Percentiles rank a stretch among this genome's conserved stretches.
Evolutionary conservation across 2,329 filamentous ascomycete species (phyloP).

Genomic region (Metarhizium sp.): DNA sequence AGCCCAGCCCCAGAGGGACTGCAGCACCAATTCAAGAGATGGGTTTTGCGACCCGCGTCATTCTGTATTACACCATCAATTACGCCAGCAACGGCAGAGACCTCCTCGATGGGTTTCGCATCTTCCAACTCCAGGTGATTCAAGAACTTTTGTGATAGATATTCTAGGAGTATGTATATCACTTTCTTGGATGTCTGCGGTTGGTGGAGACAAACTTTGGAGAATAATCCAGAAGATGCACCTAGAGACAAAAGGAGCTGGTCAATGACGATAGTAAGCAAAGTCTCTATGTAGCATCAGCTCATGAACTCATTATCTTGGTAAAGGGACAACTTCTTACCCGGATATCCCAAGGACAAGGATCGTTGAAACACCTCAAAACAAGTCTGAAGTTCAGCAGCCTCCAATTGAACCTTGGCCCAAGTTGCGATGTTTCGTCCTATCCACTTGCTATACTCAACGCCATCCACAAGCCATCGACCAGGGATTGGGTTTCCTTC

Average conservation of each 20-base stretch:
- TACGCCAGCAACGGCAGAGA: constrained; percentile 51
- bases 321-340: constrained; percentile 29
- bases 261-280: constrained; percentile 27
- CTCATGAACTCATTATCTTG: neutral
- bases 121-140: constrained; percentile 23
- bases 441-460: constrained; percentile 62
- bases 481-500: constrained; percentile 16
- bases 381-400: constrained; percentile 30
- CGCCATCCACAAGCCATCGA: constrained; percentile 56
- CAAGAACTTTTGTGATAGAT: constrained; percentile 37
- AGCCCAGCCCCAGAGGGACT: constrained; percentile 54
- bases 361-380: constrained; percentile 46
- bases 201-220: constrained; percentile 19
- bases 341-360: constrained; percentile 63
- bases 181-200: constrained; percentile 17
- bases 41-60: constrained; percentile 37
- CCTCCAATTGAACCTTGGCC: constrained; percentile 22
- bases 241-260: constrained; percentile 26
- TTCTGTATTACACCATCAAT: constrained; percentile 39
- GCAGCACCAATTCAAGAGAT: constrained; percentile 57
- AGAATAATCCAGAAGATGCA: constrained; percentile 15
- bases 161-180: constrained; percentile 20
- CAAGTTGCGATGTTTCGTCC: constrained; percentile 50
- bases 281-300: constrained; percentile 26
- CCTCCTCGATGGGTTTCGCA: constrained; percentile 19